Evolutionary conservation across 148 eudicot species (phyloP).

Genomic region (Beta vulgaris): DNA sequence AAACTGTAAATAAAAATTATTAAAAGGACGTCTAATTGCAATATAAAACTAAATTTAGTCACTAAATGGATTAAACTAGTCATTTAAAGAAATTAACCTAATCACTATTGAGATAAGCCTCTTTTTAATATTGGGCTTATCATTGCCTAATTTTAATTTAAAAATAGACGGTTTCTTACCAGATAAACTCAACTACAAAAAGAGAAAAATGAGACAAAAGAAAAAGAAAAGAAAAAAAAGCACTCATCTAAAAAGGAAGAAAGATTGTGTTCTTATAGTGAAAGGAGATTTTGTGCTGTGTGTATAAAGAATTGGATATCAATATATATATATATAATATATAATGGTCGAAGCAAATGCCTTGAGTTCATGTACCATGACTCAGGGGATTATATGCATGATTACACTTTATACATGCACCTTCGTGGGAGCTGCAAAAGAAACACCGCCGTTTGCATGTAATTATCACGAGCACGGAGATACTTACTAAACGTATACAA

Average conservation of each 20-base stretch:
- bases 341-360: not conserved
- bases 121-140: too few relatives aligned
- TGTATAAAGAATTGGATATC: not conserved
- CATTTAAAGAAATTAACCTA: too few relatives aligned
- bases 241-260: not conserved
- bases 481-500: too few relatives aligned
- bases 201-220: not conserved
- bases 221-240: not conserved
- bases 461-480: not conserved
- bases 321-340: not conserved
- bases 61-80: too few relatives aligned
- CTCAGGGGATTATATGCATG: not conserved
- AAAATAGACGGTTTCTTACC: too few relatives aligned
- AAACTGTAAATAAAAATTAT: not conserved
- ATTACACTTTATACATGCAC: not conserved
- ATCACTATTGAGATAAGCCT: too few relatives aligned
- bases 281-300: slow-evolving; percentile 15
- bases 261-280: not conserved
- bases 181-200: too few relatives aligned
- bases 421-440: slow-evolving; percentile 3
- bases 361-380: not conserved
- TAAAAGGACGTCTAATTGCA: too few relatives aligned
- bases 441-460: not conserved
- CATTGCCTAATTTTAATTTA: too few relatives aligned
- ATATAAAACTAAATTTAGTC: too few relatives aligned